Base-by-base conservation (phyloP, 78 protist genomes). In the Dictyostelium discoideum region DNA sequence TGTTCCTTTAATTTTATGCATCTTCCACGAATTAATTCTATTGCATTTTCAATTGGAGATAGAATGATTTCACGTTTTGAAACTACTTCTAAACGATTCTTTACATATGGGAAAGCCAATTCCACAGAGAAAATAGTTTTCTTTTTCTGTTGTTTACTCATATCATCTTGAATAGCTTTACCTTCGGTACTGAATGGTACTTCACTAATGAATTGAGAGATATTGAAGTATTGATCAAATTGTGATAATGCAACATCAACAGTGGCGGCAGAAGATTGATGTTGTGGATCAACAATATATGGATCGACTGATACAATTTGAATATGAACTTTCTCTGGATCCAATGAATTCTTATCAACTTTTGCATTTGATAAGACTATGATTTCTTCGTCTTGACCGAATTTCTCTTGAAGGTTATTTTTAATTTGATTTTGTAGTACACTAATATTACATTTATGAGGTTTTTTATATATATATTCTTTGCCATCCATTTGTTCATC, bases 381-480 rank as follows among this genome's bases (percentile, higher is more conserved):
- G 14, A 90, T 74, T 5, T 46, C 37, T 50, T 80, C 50, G 1
- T 80, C 50, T 78, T 26, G 32, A 24, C 85, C 89, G 79, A 90
- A 87, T 37, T 85, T 84, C 86, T 86, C 88, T 24, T 26, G 40
- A 16, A 89, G 85, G 29, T 95, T 86, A 37, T 81, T 60, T 32
- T 67, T 82, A 37, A 95, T 84, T 80, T 90, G 87, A 32, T 74
- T 85, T 42, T 72, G 80, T 78, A 95, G 65, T 22, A 73, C 65
- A 39, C 85, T 87, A 16, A 95, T 22, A 18, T 42, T 24, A 39
- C 80, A 48, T 26, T 63, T 60, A 24, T 78, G 86, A 16, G 97
- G 94, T 78, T 95, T 92, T 83, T 88, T 95, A 72, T 95, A 95
- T 13, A 95, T 95, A 46, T 72, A 95, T 65, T 90, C 97, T 63